phyloP scores from a whole-genome alignment of 2,329 filamentous ascomycete genomes.

The Pseudogymnoascus sp. region DNA sequence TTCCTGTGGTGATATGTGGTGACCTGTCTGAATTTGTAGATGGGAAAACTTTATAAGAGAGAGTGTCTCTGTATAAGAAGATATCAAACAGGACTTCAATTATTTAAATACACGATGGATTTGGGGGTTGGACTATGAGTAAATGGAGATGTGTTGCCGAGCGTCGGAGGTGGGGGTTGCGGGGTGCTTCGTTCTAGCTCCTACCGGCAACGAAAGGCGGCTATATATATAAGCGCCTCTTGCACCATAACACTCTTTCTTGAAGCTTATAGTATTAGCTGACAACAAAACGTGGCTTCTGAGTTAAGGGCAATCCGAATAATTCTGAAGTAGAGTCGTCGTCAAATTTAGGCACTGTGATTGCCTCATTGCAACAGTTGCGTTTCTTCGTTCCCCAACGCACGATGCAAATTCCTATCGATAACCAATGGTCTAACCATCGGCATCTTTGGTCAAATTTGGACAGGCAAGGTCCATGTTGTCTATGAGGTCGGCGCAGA shows the following conservation, averaged over 20 bases:
- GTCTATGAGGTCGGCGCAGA: background rate
- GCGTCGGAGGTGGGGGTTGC: background rate
- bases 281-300: background rate
- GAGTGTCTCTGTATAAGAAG: background rate
- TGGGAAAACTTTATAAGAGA: background rate
- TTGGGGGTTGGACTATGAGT: background rate
- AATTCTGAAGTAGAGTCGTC: background rate
- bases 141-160: background rate
- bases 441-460: background rate
- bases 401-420: background rate
- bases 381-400: background rate
- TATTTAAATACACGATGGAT: background rate
- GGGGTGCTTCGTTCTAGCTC: background rate
- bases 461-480: background rate
- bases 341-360: background rate
- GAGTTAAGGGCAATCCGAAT: background rate
- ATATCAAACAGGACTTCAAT: background rate
- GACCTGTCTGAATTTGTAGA: background rate
- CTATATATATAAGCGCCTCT: constrained; percentile 5
- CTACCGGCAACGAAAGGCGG: background rate
- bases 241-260: background rate
- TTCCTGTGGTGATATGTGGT: background rate
- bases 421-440: background rate
- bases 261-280: background rate
- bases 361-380: background rate